phyloP scores from a whole-genome alignment of 192 early-diverging fungal genomes.

The Coemansia sp. region DNA sequence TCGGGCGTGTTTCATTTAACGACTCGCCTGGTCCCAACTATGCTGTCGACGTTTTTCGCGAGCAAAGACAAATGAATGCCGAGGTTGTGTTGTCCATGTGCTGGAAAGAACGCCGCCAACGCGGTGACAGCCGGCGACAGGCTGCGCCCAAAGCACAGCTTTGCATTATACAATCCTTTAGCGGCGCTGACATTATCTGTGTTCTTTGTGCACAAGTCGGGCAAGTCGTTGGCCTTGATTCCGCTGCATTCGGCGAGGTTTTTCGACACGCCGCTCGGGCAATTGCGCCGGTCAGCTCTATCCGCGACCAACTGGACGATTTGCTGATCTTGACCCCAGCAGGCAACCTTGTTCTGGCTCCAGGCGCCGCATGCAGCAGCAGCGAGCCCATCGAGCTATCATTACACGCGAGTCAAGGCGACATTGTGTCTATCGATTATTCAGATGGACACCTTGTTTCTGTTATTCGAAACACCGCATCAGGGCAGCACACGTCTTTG shows the following conservation, averaged over 20 bases:
- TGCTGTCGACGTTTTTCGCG: conserved; percentile 42
- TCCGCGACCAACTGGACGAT: conserved; percentile 24
- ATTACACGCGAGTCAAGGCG: neutral
- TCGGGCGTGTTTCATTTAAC: conserved; percentile 47
- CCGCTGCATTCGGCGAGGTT: conserved; percentile 18
- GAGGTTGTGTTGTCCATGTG: conserved; percentile 37
- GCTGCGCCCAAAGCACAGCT: conserved; percentile 14
- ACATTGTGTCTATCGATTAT: conserved; percentile 9
- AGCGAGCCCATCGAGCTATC: conserved; percentile 16
- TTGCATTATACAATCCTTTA: conserved; percentile 32
- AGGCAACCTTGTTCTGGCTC: conserved; percentile 15
- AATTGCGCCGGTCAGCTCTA: conserved; percentile 19
- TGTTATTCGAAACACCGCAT: neutral
- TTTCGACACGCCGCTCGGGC: conserved; percentile 36
- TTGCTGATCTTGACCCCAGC: conserved; percentile 28
- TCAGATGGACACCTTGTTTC: neutral
- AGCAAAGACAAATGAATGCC: conserved; percentile 46
- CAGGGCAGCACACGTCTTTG: neutral
- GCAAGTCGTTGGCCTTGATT: conserved; percentile 27
- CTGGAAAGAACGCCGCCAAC: conserved; percentile 33
- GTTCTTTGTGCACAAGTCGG: conserved; percentile 14
- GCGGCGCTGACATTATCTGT: conserved; percentile 34
- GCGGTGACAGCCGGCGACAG: conserved; percentile 2
- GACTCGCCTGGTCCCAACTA: conserved; percentile 47
- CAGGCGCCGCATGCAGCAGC: conserved; percentile 14